Evolutionary conservation across 2,329 filamentous ascomycete species (phyloP), one percentile per base, ranked within the genome.

Genomic region (Trichoderma citrinoviride): DNA sequence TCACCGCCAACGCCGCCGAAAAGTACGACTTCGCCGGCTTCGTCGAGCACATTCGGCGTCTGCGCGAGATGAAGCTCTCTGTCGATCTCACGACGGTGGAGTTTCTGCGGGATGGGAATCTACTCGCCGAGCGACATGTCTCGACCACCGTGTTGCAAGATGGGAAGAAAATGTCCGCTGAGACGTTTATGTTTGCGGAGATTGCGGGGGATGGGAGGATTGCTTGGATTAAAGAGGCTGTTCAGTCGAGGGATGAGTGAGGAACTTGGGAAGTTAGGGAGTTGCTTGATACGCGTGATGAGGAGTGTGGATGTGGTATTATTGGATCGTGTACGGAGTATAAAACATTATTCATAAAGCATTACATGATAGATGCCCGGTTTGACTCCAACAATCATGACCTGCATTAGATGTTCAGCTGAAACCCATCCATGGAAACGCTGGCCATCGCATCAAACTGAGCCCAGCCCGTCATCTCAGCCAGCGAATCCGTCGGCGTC

Each of bases 171-270:
- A 23, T 25, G 46, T 54, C 21, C 19, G 53, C 66, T 10, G 60
- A 66, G 37, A 67, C 66, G 12, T 66, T 52, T n/a, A 60, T 61
- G 55, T 64, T 67, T 66, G 64, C 44, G 4, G 60, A 64, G 43
- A 40, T 66, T 54, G 64, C 64, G 15, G 47, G 56, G 14, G 66
- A 66, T 61, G 66, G 60, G n/a, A 47, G 53, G 19, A 47, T 67
- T 27, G 21, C 21, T n/a, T 66, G 64, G 29, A 58, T 67, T 12
- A 50, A 64, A 10, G 64, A 67, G 41, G 58, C 52, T 10, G 64
- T 62, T 49, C 27, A 29, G 25, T 17, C 19, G 17, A 62, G 43
- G 27, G 12, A 17, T 25, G n/a, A 19, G 17, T 27, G 4, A 10
- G 33, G 3, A n/a, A n/a, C n/a, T 12, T 41, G 0, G 10, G 5